Evolutionary conservation across 805 yeast genomes (phyloP), one percentile per base, ranked within the genome.

Genomic region (Candida maesae): DNA sequence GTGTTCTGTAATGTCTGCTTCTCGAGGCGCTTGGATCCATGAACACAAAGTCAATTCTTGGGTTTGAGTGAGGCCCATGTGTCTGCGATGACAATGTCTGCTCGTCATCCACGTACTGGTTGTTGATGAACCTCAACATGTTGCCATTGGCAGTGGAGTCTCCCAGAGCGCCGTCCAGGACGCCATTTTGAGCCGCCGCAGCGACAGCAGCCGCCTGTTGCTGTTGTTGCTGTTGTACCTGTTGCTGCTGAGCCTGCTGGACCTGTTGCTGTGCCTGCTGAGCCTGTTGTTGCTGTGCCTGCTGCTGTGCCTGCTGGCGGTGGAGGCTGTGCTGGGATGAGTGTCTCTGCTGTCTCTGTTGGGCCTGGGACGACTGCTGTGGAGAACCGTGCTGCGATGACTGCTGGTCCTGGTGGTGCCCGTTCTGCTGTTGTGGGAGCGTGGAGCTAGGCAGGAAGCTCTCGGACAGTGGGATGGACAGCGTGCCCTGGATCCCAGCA

Each of bases 101-200:
- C 12, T 56, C 57, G 32, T 57, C 61, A 32, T 55, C 60, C 13
- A 57, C 61, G 25, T 57, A 57, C 35, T 57, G 61, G 24, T 57
- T 57, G 44, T 57, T 57, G 24, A 57, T 55, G 42, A 57, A 57
- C 36, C 61, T 47, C 26, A 57, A 40, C 41, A 57, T 57, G 2
- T 58, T 58, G 36, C 45, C 47, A 11, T 49, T 52, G 9, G 51
- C 36, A 2, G 52, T 30, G 2, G 53, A 32, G 18, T 55, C 60
- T 7, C 42, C 41, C 9, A 53, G 29, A 1, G 55, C 35, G 12
- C 42, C 29, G 32, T 53, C 59, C 10, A 55, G 36, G 9, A 44
- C 47, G 3, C 50, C 49, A 27, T 32, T 43, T n/a, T 41, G 45
- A 6, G 46, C 46, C 6, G 41, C 46, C 3, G 46, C 46, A 6